These are phyloP conservation scores for Proliferodiscus dingleyae DNA, from an alignment of 2,329 filamentous ascomycete genomes.

Conservation along the genomic window DNA sequence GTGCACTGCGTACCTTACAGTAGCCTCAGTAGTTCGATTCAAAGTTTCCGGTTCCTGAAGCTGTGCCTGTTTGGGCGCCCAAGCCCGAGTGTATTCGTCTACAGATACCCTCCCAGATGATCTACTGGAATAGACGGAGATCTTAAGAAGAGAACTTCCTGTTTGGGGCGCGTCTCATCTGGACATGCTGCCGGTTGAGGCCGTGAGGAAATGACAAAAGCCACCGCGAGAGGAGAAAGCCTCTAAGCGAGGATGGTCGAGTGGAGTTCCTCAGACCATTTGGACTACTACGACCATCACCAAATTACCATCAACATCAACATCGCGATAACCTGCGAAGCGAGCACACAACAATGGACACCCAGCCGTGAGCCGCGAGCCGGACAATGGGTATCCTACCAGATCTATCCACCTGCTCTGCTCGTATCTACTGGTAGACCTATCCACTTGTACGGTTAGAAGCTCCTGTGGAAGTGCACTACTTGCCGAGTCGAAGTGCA, in stretches of 20 bases:
- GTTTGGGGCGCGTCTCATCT: constrained; percentile 3
- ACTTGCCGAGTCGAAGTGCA: too few species aligned
- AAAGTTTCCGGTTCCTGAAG: background rate
- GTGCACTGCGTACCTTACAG: too few species aligned
- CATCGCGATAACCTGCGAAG: too few species aligned
- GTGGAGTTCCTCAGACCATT: background rate
- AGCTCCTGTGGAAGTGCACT: too few species aligned
- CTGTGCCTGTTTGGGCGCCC: background rate
- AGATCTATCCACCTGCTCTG: too few species aligned
- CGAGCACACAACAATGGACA: background rate
- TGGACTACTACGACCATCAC: too few species aligned
- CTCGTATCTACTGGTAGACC: too few species aligned
- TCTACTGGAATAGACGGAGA: background rate
- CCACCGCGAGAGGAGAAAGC: background rate
- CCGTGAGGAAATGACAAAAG: background rate
- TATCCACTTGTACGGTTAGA: too few species aligned
- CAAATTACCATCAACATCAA: too few species aligned
- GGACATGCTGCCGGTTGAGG: constrained; percentile 5
- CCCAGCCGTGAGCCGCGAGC: too few species aligned
- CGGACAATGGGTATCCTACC: too few species aligned
- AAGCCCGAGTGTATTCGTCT: background rate
- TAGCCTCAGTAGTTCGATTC: too few species aligned
- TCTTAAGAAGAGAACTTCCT: background rate
- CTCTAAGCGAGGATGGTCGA: background rate
- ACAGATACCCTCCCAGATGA: background rate